Base-by-base conservation (phyloP, 495 filamentous ascomycete genomes). In the Friedmanniomyces simplex region DNA sequence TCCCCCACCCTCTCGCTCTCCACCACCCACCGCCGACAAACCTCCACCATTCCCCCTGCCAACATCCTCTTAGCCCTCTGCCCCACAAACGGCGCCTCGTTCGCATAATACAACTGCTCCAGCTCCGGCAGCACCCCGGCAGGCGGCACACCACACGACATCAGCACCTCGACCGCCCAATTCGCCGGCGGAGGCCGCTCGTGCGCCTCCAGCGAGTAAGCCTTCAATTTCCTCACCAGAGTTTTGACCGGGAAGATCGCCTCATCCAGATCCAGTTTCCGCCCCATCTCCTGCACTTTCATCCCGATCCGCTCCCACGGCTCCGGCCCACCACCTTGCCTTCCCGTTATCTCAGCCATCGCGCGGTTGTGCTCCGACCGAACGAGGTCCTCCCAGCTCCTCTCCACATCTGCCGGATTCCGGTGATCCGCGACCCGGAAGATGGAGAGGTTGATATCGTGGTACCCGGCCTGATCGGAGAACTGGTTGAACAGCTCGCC, bases 401-500 rank as follows among this genome's bases (percentile, higher is more conserved):
- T 73, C 53, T 74, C 74, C 67, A 99, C 89, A 68, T 91, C 84
- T 49, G 84, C 80, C 10, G 82, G 76, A 65, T 90, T 91, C 62
- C 90, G 86, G 74, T 91, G 85, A 70, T 96, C 87, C 32, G 90
- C 91, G 0, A 82, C 75, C 70, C 88, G 84, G 73, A 87, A 97
- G 63, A 97, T 95, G 50, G 87, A 77, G 22, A 99, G 82, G 69
- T 85, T 94, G 55, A 99, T 82, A 67, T 97, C 93, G 72, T 86
- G 87, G 75, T 96, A 99, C 53, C 79, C 79, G 7, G 85, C 91
- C 62, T 86, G 82, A 64, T 97, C 91, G 57, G 88, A 86, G 66
- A 87, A 97, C 52, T 78, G 71, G 67, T 99, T 95, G 76, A 85
- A 99, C 34, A 99, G 82, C 88, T 95, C 79, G 51, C 81, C 84